A percentile compares a stretch with the other conserved stretches of the same genome.
Conservation (phyloP, 1,284 basidiomycete genomes). For the Kalmanozyma brasiliensis region DNA sequence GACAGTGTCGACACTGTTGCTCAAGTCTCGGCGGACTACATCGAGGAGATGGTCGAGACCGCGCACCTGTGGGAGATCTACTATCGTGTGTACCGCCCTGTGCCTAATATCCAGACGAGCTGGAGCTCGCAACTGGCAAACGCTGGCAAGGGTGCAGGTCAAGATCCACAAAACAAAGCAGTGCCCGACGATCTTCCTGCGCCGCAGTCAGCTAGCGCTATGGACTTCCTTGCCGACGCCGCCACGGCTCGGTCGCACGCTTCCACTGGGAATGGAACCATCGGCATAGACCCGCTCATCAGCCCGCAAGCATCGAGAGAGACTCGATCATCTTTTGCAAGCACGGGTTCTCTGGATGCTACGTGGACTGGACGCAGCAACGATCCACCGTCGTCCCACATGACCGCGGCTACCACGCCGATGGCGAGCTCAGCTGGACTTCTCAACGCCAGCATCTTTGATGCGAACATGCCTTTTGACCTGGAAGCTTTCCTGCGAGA, state of each 20-base stretch:
- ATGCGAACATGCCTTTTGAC: constrained; percentile 25
- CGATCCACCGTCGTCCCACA: background rate
- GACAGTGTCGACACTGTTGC: constrained; percentile 4
- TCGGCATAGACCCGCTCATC: too few relatives aligned
- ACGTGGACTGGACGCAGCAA: background rate
- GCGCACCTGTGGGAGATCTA: constrained; percentile 21
- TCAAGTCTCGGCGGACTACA: constrained; percentile 16
- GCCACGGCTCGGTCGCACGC: background rate
- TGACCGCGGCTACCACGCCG: background rate
- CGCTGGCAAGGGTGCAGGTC: too few relatives aligned
- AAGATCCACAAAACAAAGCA: too few relatives aligned
- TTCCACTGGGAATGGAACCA: too few relatives aligned
- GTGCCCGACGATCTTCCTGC: too few relatives aligned
- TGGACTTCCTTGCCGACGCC: background rate
- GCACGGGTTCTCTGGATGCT: background rate
- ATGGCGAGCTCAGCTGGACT: constrained; percentile 1
- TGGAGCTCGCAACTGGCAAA: too few relatives aligned
- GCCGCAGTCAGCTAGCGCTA: too few relatives aligned
- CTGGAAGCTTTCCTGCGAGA: constrained; percentile 37
- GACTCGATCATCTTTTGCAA: too few relatives aligned
- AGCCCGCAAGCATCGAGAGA: too few relatives aligned
- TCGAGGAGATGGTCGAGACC: constrained; percentile 26
- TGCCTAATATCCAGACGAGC: constrained; percentile 6
- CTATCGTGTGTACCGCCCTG: constrained; percentile 31
- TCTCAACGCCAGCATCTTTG: constrained; percentile 8